Base-by-base conservation (phyloP, 2,329 filamentous ascomycete genomes). In the Lanzia echinophila region DNA sequence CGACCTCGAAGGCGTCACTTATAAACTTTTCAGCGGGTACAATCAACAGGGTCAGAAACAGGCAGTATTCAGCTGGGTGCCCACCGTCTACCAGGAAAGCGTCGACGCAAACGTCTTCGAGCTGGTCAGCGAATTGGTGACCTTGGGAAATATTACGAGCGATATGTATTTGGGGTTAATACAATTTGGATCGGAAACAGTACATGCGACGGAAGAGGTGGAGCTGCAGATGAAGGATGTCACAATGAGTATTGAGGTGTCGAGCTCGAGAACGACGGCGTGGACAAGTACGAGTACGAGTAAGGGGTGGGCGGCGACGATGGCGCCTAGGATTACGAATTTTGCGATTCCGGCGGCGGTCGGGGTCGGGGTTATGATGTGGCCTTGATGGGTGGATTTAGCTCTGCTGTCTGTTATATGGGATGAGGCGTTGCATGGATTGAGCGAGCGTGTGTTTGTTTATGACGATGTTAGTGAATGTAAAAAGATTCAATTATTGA, bases 321-420 rank as follows among this genome's bases (percentile, higher is more conserved):
- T 7, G 32, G 19, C 17, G 33, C 17, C 50, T 2, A 32, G 38
- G 34, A 53, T 53, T 47, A 53, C 50, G 10, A 53, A 53, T 53
- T 53, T 53, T 53, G 50, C 50, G 3, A 15, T 53, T n/a, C 50
- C 50, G 13, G 50, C 50, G 12, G 50, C 50, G 13, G 19, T 53
- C 42, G 50, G 50, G 2, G 28, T 53, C 5, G 43, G 42, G 3
- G 33, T n/a, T 24, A 53, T 53, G 43, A 17, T 53, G 31, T 32
- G 13, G 11, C 20, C 39, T 20, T 46, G 15, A 46, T 17, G 39
- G 42, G n/a, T n/a, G n/a, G n/a, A n/a, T n/a, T n/a, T n/a, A n/a
- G n/a, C n/a, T n/a, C n/a, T n/a, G n/a, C n/a, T n/a, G n/a, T n/a
- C n/a, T n/a, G n/a, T n/a, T n/a, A n/a, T n/a, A n/a, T n/a, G n/a